A percentile compares a stretch with the other conserved stretches of the same genome.
Evolutionary conservation across 305 asterid species (phyloP).

Genomic region (Solanum chacoense): DNA sequence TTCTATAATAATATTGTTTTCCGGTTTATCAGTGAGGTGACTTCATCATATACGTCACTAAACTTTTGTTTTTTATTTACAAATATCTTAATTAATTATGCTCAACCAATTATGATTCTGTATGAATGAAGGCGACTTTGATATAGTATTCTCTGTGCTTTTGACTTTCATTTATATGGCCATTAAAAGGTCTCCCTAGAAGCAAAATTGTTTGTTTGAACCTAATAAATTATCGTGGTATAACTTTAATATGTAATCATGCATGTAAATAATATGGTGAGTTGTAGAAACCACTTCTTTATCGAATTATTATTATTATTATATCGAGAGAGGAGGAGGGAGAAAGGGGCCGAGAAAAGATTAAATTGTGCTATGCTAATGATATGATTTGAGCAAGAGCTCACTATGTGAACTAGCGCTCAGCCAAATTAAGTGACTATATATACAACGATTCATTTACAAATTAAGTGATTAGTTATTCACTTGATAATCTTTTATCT

Average conservation of each 20-base stretch:
- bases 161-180: not conserved
- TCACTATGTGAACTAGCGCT: not conserved
- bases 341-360: not conserved
- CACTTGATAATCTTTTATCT: too few relatives aligned
- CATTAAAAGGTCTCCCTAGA: not conserved
- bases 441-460: too few relatives aligned
- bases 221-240: not conserved
- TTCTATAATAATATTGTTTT: too few relatives aligned
- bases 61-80: too few relatives aligned
- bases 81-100: not conserved
- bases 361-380: too few relatives aligned
- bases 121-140: not conserved
- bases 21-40: not conserved
- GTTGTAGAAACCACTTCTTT: not conserved
- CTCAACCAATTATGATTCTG: not conserved
- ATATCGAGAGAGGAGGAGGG: not conserved
- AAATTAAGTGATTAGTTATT: too few relatives aligned
- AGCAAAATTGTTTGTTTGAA: not conserved
- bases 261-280: not conserved
- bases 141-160: not conserved
- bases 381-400: not conserved
- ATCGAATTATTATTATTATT: not conserved
- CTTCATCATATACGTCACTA: not conserved
- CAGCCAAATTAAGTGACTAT: too few relatives aligned
- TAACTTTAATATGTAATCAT: not conserved